Percentiles rank a stretch among this genome's conserved stretches.
Evolutionary conservation across 2,329 filamentous ascomycete genomes (phyloP).

Genomic region (Ceratocystiopsis minuta): DNA sequence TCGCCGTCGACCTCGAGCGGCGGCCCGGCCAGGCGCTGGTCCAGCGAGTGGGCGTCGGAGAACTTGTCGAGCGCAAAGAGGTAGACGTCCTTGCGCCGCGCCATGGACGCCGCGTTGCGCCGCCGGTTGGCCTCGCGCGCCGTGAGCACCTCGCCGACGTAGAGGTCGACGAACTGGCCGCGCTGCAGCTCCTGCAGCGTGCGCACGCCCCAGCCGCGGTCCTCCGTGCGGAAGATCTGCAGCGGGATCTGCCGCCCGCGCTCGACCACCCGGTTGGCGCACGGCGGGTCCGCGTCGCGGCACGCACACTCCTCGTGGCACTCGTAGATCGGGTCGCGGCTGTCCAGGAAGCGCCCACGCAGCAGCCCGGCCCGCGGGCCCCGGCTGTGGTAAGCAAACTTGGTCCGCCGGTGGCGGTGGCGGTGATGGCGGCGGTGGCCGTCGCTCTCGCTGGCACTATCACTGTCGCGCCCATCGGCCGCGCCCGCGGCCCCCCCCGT

Average conservation of each 20-base stretch:
- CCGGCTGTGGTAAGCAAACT: constrained; percentile 46
- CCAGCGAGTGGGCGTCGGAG: constrained; percentile 34
- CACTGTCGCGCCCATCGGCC: constrained; percentile 10
- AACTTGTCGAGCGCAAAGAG: constrained; percentile 75
- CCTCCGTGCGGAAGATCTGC: constrained; percentile 56
- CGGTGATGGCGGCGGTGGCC: constrained; percentile 10
- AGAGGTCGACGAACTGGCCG: constrained; percentile 67
- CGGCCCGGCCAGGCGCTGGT: constrained; percentile 34
- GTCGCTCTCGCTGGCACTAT: constrained; percentile 26
- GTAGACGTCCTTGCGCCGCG: constrained; percentile 55
- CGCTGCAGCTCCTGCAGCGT: constrained; percentile 44
- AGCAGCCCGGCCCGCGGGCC: constrained; percentile 34
- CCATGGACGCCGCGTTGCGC: constrained; percentile 34
- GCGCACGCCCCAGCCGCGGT: constrained; percentile 62
- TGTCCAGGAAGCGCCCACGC: constrained; percentile 31
- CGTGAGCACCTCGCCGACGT: constrained; percentile 55
- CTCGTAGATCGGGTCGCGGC: constrained; percentile 54
- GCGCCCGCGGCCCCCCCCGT: constrained; percentile 22
- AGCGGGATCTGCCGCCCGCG: constrained; percentile 52
- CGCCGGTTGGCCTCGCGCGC: constrained; percentile 45
- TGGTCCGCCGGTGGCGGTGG: constrained; percentile 16
- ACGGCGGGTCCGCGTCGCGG: constrained; percentile 19
- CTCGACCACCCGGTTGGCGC: constrained; percentile 62
- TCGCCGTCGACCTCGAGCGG: constrained; percentile 52
- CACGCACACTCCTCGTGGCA: constrained; percentile 59